Base-by-base conservation (phyloP, 1,284 basidiomycete species). In the Limonomyces culmigenus region DNA sequence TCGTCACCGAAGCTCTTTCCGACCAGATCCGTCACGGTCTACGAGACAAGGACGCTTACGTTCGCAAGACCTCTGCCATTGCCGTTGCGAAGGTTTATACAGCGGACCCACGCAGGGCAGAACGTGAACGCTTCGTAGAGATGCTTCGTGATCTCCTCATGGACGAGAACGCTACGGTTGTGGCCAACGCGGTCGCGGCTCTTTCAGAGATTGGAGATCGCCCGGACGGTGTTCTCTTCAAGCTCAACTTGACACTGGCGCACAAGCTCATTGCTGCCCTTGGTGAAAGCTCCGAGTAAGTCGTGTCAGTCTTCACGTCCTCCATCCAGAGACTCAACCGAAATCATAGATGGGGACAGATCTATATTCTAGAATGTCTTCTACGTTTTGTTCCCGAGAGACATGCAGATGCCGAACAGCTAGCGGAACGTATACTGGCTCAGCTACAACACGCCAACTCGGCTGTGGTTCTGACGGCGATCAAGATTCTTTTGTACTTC, bases 281-380 rank as follows among this genome's bases (percentile, higher is more conserved):
- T 42, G 72, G 73, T 15, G 88, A 93, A 57, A 91, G 86, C 49
- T 92, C 89, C 32, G 89, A 95, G 87, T 89, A 50, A 47, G 83
- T 58, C 34, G 8, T 15, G 16, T 8, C 23, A 27, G 8, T 11
- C 8, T 8, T 32, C 6, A 11, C 16, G 8, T 32, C 16, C 6
- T 11, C 8, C 16, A 10, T 11, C 8, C 11, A 8, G 18, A 19
- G 14, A n/a, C 36, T 27, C 23, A 27, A 19, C 35, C 20, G 33
- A 15, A 23, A 11, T 19, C 11, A 35, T 47, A 95, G 89, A 57
- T 99, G 95, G 95, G 93, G 93, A 1, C 93, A 97, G 56, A 91
- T 97, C 29, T 98, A 98, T 54, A 97, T 99, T 43, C 68, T 99
- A 37, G 95, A 98, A 54, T 83, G 87, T 3, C 59, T 99, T 21